phyloP scores from a whole-genome alignment of 768 basidiomycete species.

The Auricularia sp. region DNA sequence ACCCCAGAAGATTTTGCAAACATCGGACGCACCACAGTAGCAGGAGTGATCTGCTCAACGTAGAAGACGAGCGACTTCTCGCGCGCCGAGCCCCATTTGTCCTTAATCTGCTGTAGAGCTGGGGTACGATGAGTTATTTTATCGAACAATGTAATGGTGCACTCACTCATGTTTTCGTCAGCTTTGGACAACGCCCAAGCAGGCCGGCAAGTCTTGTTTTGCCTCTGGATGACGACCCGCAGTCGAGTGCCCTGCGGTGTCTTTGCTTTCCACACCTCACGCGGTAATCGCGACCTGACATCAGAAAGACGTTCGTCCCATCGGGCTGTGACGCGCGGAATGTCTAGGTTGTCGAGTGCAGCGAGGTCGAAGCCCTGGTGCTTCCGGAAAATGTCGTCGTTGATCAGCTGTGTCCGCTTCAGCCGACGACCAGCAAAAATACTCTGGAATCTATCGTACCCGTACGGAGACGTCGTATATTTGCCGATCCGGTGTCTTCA shows the following conservation, averaged over 20 bases:
- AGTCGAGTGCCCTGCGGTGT: neutral
- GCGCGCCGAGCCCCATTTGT: neutral
- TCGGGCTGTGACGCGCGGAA: neutral
- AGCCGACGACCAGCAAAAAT: neutral
- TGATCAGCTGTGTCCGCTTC: neutral
- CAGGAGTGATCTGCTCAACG: neutral
- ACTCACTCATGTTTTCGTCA: neutral
- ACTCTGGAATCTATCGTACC: neutral
- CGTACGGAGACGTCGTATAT: neutral
- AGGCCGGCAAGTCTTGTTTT: neutral
- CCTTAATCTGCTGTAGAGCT: slow-evolving; percentile 1
- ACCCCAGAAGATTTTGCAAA: no score
- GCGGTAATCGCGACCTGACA: neutral
- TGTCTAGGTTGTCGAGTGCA: neutral
- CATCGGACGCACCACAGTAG: neutral
- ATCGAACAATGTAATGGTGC: no score
- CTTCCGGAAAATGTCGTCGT: neutral
- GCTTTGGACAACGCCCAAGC: neutral
- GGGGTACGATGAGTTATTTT: no score
- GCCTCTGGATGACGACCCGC: neutral
- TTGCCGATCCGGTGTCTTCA: neutral
- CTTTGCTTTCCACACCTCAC: neutral
- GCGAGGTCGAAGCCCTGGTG: neutral
- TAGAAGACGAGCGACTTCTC: neutral
- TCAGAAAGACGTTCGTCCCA: neutral